phyloP scores from a whole-genome alignment of 139 green algal species.

The Diplosphaera chodatii region DNA sequence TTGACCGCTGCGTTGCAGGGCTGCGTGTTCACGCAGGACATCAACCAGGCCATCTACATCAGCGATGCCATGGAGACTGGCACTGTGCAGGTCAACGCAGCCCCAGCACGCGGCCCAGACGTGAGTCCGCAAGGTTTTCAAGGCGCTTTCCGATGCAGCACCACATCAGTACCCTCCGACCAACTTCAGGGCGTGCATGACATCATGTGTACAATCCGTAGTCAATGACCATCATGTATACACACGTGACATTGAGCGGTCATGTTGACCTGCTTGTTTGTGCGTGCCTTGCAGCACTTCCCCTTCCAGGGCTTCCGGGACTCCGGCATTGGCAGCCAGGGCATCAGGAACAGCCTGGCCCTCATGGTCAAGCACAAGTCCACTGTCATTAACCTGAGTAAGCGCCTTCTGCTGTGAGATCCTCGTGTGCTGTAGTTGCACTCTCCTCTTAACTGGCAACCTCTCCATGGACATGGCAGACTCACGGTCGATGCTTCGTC shows the following conservation, averaged over 20 bases:
- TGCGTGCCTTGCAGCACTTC: conserved; percentile 20
- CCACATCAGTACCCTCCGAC: too few species aligned
- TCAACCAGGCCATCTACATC: conserved; percentile 82
- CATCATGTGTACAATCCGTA: too few species aligned
- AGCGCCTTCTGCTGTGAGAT: too few species aligned
- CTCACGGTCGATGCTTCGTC: too few species aligned
- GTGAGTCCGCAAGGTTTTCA: too few species aligned
- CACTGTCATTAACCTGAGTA: conserved; percentile 86
- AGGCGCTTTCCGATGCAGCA: too few species aligned
- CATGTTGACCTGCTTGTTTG: too few species aligned
- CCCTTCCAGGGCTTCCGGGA: conserved; percentile 77
- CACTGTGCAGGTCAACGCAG: conserved; percentile 89
- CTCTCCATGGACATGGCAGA: too few species aligned
- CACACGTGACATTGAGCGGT: too few species aligned
- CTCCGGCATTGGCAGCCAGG: conserved; percentile 85
- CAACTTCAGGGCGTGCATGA: too few species aligned
- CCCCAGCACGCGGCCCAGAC: conserved; percentile 71
- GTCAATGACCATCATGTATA: too few species aligned
- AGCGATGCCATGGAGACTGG: conserved; percentile 91
- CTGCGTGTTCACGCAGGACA: conserved; percentile 90
- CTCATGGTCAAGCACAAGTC: conserved; percentile 95
- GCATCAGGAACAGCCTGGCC: conserved; percentile 79
- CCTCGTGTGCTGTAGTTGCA: neutral
- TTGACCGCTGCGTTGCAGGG: conserved; percentile 46
- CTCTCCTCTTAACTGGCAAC: too few species aligned